Evolutionary conservation across 2,329 filamentous ascomycete genomes (phyloP), one percentile per base, ranked within the genome.

Genomic region (Albophoma yamanashiensis): DNA sequence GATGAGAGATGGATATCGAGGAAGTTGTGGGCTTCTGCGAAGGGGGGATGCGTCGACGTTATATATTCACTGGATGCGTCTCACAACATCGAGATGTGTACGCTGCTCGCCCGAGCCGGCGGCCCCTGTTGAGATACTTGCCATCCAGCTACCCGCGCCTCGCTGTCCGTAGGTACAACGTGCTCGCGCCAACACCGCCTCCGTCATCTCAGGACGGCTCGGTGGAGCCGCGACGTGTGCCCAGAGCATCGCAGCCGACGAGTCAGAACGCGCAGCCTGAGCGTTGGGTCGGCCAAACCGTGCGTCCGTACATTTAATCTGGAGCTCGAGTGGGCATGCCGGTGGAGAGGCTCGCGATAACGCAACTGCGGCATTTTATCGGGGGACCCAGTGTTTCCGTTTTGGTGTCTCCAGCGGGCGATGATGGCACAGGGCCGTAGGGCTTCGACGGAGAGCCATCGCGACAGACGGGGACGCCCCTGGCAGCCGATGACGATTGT

Each of bases 331-430:
- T 66, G 64, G 65, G 60, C 42, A 55, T 11, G 53, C 31, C 22
- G 60, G 67, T 66, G 66, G 67, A 65, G 61, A 66, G 63, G 52
- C 55, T 63, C 52, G 60, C 63, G 66, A 70, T 68, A 67, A 68
- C 64, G 60, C 61, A 59, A 53, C 62, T 69, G 68, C 67, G 69
- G 65, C 64, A 71, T 71, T 70, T 68, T 67, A 64, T 64, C 66
- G 58, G 45, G 59, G 62, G 61, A n/a, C 65, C 68, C 64, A 70
- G 65, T 67, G 45, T 66, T 67, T 65, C 60, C 17, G 50, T 66
- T 67, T 64, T 66, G 64, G 63, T 65, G 64, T 66, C 64, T 67
- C 65, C 67, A 67, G 65, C 59, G 25, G 27, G 53, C 47, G 57
- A 15, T 17, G 45, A 27, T 15, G 45, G 45, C 45, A 31, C 45